phyloP scores from a whole-genome alignment of 169 alveolate species.

The Plasmodium sp. region DNA sequence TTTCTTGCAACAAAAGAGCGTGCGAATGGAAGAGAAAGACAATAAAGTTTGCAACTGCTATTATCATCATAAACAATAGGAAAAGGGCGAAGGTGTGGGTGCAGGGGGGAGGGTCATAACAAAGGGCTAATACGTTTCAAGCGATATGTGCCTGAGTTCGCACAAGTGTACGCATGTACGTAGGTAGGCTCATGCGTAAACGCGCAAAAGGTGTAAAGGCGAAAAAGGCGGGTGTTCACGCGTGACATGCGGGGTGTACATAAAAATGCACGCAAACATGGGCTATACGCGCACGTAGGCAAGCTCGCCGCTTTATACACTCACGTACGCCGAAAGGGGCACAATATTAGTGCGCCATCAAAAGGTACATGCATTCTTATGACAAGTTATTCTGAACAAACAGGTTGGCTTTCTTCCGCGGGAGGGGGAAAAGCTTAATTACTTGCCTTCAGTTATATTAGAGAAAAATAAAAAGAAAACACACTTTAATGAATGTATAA shows the following conservation, averaged over 20 bases:
- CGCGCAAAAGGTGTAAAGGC: not conserved
- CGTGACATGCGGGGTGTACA: not conserved
- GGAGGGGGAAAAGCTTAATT: not conserved
- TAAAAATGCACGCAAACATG: conserved; percentile 6
- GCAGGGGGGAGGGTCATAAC: not conserved
- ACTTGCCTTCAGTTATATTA: conserved; percentile 33
- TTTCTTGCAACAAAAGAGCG: conserved; percentile 5
- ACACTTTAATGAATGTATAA: not conserved
- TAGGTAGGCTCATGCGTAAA: not conserved
- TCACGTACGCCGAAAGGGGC: not conserved
- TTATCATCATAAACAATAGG: conserved; percentile 36
- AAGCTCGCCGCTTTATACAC: not conserved
- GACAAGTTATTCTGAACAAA: conserved; percentile 16
- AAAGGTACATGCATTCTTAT: not conserved
- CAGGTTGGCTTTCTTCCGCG: conserved; percentile 27
- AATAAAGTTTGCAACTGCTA: conserved; percentile 1
- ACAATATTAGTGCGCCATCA: not conserved
- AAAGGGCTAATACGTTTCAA: not conserved
- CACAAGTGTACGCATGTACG: not conserved
- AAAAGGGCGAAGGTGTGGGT: not conserved
- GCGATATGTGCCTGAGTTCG: not conserved
- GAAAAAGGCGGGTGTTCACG: not conserved
- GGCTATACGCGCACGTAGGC: not conserved
- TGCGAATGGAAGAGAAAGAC: not conserved
- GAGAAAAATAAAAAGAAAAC: conserved; percentile 17